Base-by-base conservation (phyloP, 805 yeast genomes). In the Lipomyces yamanashiensis region DNA sequence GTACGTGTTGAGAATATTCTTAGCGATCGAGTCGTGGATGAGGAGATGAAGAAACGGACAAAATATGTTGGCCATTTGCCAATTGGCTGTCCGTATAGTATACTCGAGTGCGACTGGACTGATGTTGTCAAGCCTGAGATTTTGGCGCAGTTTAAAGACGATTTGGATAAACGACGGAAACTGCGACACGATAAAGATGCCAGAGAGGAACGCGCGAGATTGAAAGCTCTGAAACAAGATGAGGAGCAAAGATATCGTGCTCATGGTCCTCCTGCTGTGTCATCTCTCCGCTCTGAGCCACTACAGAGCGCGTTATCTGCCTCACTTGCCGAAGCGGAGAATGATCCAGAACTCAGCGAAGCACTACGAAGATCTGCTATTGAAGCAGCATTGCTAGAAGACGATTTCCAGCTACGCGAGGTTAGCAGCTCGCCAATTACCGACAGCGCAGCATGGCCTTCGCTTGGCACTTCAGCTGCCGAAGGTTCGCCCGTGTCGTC, bases 11-110 rank as follows among this genome's bases (percentile, higher is more conserved):
- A 90, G 69, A 87, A 87, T 72, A 83, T 93, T 44, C 82, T 79
- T 54, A 83, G 82, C 71, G 96, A 89, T 43, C 83, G 83, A 28
- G 79, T 88, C 21, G 83, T 87, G 1, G 83, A 87, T 0, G 86
- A 84, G 15, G 85, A 84, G n/a, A 67, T 88, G 71, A 70, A 84
- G 1, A 82, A 83, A 57, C 84, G 86, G 68, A 82, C 82, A 73
- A 92, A 91, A 74, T 91, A 89, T 74, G 76, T 95, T 61, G 82
- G 89, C 0, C 93, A 93, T 74, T 76, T 92, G 23, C 98, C 99
- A 0, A 74, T 84, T 36, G 98, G 98, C 1, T 88, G 97, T 0
- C 89, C 88, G 58, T 75, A 93, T 49, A 96, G 92, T 10, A 86
- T 90, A 67, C 73, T 95, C 59, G 98, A 95, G 71, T 83, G 97